Base-by-base conservation (phyloP, 345 rosid genomes). In the Sapria himalayana region DNA sequence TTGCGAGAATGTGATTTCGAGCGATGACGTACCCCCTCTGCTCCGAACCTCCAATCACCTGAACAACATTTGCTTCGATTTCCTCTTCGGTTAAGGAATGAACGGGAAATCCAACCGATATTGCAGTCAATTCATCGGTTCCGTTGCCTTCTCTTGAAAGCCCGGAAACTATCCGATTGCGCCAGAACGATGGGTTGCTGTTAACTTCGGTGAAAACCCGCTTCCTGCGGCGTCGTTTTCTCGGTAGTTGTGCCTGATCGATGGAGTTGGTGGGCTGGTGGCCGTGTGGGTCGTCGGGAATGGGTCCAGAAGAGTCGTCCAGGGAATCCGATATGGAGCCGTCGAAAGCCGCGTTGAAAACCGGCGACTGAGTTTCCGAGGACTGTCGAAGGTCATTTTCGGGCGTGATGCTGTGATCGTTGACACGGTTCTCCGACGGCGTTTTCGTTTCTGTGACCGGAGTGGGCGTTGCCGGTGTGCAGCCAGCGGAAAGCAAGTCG, bases 41-140 rank as follows among this genome's bases (percentile, higher is more conserved):
- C 39, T 89, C 92, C 4, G 60, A 60, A 2, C 95, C 85, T 13
- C 95, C 93, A 2, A 79, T 70, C 14, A 45, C 63, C 0, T 64
- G 52, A 27, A 84, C 92, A 3, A 77, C 98, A 41, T 77, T 74
- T 1, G 92, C 93, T 65, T 89, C 93, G 8, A 82, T 89, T 63
- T 89, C 95, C 55, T 89, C 98, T 57, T 89, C 95, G 2, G 84
- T 82, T 2, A 89, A 74, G 1, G 93, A 89, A 50, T 76, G 81
- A 4, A 74, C 84, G 3, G 95, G 94, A 40, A 89, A 89, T 9
- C 98, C 95, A 0, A 82, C 86, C 0, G 95, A 89, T 55, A 69
- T 71, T 2, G 95, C 93, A 13, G 71, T 77, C 22, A 76, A 44
- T 15, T 93, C 92, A 58, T 82, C 95, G 8, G 72, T 64, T n/a